Base-by-base conservation (phyloP, 2,329 filamentous ascomycete genomes). In the Botrytis porri region DNA sequence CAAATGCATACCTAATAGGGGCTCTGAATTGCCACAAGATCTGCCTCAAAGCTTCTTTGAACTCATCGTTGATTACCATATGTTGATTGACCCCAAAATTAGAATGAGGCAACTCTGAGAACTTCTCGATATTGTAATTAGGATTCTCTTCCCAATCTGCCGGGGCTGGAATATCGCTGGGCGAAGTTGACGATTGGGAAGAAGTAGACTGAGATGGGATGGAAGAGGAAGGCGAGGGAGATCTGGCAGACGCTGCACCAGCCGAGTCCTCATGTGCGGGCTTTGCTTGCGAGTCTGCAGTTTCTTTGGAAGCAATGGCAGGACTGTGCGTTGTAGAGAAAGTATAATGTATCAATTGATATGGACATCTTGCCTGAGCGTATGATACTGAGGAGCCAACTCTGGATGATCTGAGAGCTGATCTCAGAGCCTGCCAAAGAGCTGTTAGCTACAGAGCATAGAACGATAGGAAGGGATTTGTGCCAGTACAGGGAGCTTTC, bases 31-130 rank as follows among this genome's bases (percentile, higher is more conserved):
- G 89, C 88, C 94, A 96, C 35, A 98, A 85, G 76, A 98, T 93
- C 78, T 94, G 89, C 71, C 95, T 90, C 79, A 99, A 83, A 20
- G 92, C 92, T 82, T 98, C 93, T 80, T 97, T 98, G 82, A 98
- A 96, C 81, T 98, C 95, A 80, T 94, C 90, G 81, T 98, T 97
- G 80, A 98, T 97, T 74, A 94, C 87, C 86, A 98, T 97, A 83
- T 98, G 93, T 82, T 99, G 96, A 78, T 99, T 99, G 78, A 95
- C 91, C 25, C 96, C 96, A 78, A 98, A 98, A 78, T 93, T 90
- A 75, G 88, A 87, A 77, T 92, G 90, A 3, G 93, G 93, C 35
- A 96, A 86, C 80, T 95, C 87, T 43, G 90, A 89, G 83, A 95
- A 95, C 75, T 89, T 88, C 66, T 89, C 89, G 78, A 95, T 92